Evolutionary conservation across 2,329 filamentous ascomycete genomes (phyloP), one percentile per base, ranked within the genome.

Genomic region (Pyricularia sp.): DNA sequence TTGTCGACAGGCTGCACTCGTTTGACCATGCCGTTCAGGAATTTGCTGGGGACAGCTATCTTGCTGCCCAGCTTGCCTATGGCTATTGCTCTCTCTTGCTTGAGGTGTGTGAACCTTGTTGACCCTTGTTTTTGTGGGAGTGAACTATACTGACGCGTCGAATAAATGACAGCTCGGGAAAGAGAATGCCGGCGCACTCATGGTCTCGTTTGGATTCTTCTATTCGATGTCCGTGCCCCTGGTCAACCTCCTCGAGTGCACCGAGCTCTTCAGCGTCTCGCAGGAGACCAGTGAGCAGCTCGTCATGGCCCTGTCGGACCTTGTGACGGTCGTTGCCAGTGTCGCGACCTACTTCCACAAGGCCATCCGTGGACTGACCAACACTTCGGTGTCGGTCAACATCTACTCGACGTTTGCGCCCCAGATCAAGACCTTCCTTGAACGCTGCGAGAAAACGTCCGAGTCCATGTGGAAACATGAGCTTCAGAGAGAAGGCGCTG

Each of bases 171-270:
- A 63, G 59, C 59, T 63, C 7, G 59, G 59, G 14, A 63, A 63
- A 63, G 59, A 63, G 26, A 63, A 63, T 28, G 59, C 59, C 59
- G 59, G 26, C 2, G 59, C 59, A 11, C 59, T 63, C 23, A 63
- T 63, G 59, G 14, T 31, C 59, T 63, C 59, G 9, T 63, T 63
- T 63, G 59, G 59, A 23, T 63, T 63, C 59, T 63, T 63, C 59
- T 63, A 63, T 25, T 63, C 59, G 1, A 63, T 63, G 59, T 63
- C 59, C 1, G 26, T 63, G 59, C 59, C 59, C 6, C 59, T 63
- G 59, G 59, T 63, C 59, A 63, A 63, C 17, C 59, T 63, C 23
- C 59, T 63, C 26, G 59, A 63, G 59, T 63, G 59, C 59, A 63
- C 59, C 12, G 59, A 63, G 26, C 59, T 63, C 26, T 63, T 63